Base-by-base conservation (phyloP, 768 basidiomycete genomes). In the Daedaleopsis nitida region DNA sequence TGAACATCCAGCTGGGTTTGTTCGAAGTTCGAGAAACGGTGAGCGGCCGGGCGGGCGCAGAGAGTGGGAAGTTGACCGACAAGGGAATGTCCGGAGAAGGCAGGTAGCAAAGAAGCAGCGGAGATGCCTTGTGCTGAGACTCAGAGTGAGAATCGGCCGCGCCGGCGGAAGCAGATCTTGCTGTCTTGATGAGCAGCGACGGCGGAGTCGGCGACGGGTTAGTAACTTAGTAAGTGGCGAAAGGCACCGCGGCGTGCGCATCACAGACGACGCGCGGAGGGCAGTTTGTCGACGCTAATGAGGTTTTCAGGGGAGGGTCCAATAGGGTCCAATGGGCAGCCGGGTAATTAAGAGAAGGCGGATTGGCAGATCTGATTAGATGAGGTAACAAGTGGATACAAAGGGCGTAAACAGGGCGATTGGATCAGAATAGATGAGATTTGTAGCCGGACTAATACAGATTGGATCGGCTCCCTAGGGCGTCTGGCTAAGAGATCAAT, bases 321-420 rank as follows among this genome's bases (percentile, higher is more conserved):
- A 44, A 47, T 27, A 12, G 27, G 55, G 34, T 14, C 27, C 12
- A 34, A 43, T 42, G 51, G 42, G 24, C 11, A 48, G 59, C 59
- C 59, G 54, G 59, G 54, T 39, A 55, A 54, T 55, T 48, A 55
- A 60, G 52, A 54, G 59, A 47, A 45, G 45, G 52, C 37, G 27
- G 42, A n/a, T 45, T 43, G 14, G 14, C 23, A 39, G 47, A 53
- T 24, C 35, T 52, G 42, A 21, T 44, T n/a, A 24, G 47, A 51
- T 44, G 52, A 49, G 54, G 37, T 44, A 60, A 55, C 44, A 23
- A 19, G 4, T 24, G n/a, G 17, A 35, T 60, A 55, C 44, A 44
- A 51, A 39, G 39, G 37, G 53, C 19, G 55, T 56, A 56, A 55
- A 32, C 27, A 32, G 27, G 27, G 27, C 8, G 52, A 35, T n/a